A percentile compares a stretch with the other conserved stretches of the same genome.
Evolutionary conservation across 805 yeast genomes (phyloP).

Genomic region (Grigorovia humatica): DNA sequence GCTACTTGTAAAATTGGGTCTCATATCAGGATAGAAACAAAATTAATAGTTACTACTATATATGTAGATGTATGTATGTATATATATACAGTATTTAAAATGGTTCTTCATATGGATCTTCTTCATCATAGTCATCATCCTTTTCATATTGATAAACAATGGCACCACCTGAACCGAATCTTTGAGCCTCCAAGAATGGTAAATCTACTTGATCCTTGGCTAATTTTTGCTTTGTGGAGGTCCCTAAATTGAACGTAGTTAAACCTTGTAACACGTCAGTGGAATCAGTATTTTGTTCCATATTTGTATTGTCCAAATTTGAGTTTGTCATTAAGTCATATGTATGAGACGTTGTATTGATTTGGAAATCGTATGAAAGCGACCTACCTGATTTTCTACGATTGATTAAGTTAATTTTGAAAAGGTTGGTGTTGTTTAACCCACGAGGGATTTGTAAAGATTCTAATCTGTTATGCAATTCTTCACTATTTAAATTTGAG

Average conservation of each 20-base stretch:
- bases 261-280: constrained; percentile 53
- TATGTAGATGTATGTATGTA: not conserved
- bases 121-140: constrained; percentile 97
- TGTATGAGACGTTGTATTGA: constrained; percentile 41
- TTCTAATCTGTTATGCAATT: constrained; percentile 31
- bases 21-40: not conserved
- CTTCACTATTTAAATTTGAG: constrained; percentile 35
- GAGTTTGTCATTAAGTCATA: constrained; percentile 24
- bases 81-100: constrained; percentile 34
- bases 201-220: constrained; percentile 81
- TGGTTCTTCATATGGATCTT: constrained; percentile 96
- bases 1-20: constrained; percentile 3
- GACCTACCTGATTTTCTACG: constrained; percentile 83
- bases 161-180: constrained; percentile 76
- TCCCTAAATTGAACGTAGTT: constrained; percentile 79
- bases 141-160: constrained; percentile 92
- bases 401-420: constrained; percentile 45
- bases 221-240: constrained; percentile 60
- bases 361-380: constrained; percentile 40
- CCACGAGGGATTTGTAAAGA: constrained; percentile 41
- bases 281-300: constrained; percentile 28
- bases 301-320: constrained; percentile 16
- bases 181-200: constrained; percentile 87
- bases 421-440: constrained; percentile 36
- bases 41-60: not conserved